Percentiles rank a stretch among this genome's conserved stretches.
Evolutionary conservation across 768 basidiomycete species (phyloP).

Genomic region (Punctularia strigosozonata): DNA sequence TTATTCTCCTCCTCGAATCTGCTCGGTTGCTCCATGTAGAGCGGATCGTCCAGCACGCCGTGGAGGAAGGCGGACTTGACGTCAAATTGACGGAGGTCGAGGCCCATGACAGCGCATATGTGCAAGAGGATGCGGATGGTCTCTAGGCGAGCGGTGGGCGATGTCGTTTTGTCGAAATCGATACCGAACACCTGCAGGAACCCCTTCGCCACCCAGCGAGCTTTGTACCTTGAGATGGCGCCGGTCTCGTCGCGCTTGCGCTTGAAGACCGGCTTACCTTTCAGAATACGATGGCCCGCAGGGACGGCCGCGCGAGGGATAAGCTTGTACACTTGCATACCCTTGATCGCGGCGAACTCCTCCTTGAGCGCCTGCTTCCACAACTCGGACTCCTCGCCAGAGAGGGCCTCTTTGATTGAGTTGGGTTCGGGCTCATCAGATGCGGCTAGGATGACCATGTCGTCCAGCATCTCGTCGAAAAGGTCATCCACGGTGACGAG

Average conservation of each 20-base stretch:
- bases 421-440: too few species aligned
- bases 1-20: slow-evolving; percentile 9
- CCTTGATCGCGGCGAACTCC: too few species aligned
- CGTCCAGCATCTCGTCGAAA: too few species aligned
- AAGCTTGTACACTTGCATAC: too few species aligned
- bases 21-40: slow-evolving; percentile 18
- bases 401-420: too few species aligned
- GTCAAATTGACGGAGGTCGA: slow-evolving; percentile 16
- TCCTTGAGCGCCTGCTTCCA: too few species aligned
- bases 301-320: too few species aligned
- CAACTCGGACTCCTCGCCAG: too few species aligned
- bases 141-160: slow-evolving; percentile 17
- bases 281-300: too few species aligned
- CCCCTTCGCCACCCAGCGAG: slow-evolving; percentile 29
- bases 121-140: slow-evolving; percentile 15
- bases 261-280: slow-evolving; percentile 32
- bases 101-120: slow-evolving; percentile 9
- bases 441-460: too few species aligned
- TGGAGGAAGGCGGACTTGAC: slow-evolving; percentile 15
- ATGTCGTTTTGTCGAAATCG: slow-evolving; percentile 27
- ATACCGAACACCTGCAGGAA: slow-evolving; percentile 26
- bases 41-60: slow-evolving; percentile 13
- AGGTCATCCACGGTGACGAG: too few species aligned
- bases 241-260: slow-evolving; percentile 27
- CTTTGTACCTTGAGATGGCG: slow-evolving; percentile 25